Evolutionary conservation across 176 grass and related monocot genomes (phyloP).

Genomic region (Rhipidocladum racemiflorum): DNA sequence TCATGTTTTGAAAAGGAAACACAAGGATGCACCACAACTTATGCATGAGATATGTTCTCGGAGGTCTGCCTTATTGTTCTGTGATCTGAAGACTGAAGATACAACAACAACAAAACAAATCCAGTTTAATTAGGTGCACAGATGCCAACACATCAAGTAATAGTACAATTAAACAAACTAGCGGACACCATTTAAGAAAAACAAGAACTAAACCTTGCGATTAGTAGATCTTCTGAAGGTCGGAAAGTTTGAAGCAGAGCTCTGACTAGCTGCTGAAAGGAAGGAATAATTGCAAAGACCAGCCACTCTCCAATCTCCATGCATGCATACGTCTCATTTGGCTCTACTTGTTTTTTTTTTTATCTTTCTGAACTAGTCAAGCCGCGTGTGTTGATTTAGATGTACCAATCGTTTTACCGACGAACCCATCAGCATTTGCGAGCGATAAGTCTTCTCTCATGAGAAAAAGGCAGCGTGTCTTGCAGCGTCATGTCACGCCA

Average conservation of each 20-base stretch:
- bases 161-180: not conserved
- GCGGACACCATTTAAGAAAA: not conserved
- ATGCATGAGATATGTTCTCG: too few relatives aligned
- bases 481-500: conserved; percentile 13
- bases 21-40: too few relatives aligned
- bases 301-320: not conserved
- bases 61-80: too few relatives aligned
- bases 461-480: not conserved
- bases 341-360: not conserved
- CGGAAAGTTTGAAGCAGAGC: not conserved
- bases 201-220: not conserved
- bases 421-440: not conserved
- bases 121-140: not conserved
- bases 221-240: not conserved
- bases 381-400: conserved; percentile 16
- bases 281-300: not conserved
- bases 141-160: not conserved
- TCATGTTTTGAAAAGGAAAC: too few relatives aligned
- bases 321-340: not conserved
- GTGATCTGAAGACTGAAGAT: not conserved
- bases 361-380: not conserved
- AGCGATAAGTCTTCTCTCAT: not conserved
- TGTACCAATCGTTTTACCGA: not conserved
- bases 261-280: not conserved
- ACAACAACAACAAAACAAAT: not conserved